Evolutionary conservation across 768 basidiomycete genomes (phyloP), one percentile per base, ranked within the genome.

Genomic region (Boletus vermiculosoides): DNA sequence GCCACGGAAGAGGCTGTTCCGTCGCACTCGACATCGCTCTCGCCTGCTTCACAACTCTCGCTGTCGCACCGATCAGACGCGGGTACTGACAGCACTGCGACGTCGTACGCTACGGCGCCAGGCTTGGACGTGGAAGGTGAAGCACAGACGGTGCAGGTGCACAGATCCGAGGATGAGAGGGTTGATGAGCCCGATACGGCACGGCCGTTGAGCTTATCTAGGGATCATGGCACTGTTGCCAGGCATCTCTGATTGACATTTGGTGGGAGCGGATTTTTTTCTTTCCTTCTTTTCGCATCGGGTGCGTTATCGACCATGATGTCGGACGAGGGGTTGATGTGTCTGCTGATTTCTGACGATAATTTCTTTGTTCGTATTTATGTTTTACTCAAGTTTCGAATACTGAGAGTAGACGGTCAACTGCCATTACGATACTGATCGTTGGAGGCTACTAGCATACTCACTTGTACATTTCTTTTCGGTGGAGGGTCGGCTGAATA

Each of bases 131-230:
- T 31, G 7, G 31, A 44, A 9, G 23, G 10, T 8, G 33, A 25
- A 10, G 23, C 0, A 15, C 55, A 54, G 12, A 39, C 40, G 0
- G 51, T 50, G 31, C 33, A 54, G 4, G n/a, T 12, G 18, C 34
- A 58, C 39, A 11, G 39, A 11, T 48, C 52, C 30, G 55, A 45
- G 23, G 40, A 37, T 16, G 62, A 52, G 40, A 30, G n/a, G 34
- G 34, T 4, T 23, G 40, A 47, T 10, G 36, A 63, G 57, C 6
- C 61, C 63, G 4, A 37, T 36, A 67, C 68, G n/a, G 65, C 66
- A 25, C 52, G 68, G 36, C 51, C 63, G 4, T 45, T 40, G n/a
- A 34, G 30, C 12, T 12, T 57, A 13, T 49, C 55, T 30, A 30
- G 40, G n/a, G 25, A 34, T 39, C 34, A 50, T 4, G 39, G 30